Base-by-base conservation (phyloP, 352 stramenopile genomes). In the Plasmopara halstedii region DNA sequence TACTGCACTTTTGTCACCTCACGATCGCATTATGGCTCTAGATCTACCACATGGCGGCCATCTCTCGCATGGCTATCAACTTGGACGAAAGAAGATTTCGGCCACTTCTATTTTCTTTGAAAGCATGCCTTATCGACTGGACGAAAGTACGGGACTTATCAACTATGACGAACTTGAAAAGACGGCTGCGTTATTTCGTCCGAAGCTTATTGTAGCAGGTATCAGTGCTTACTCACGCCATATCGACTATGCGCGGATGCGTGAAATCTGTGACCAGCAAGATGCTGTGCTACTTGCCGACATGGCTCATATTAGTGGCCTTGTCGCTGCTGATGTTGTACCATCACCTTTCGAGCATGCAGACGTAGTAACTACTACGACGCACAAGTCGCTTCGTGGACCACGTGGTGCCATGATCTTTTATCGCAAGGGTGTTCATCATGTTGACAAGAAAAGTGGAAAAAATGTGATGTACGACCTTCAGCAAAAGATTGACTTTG, bases 401-500 rank as follows among this genome's bases (percentile, higher is more conserved):
- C 97, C 97, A 8, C 88, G 97, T 53, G 97, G 95, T 35, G 97
- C 95, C 35, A 99, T 99, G 96, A 99, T 99, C 71, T 99, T 99
- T 65, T 99, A 97, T 76, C 81, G 96, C 46, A 99, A 99, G 73
- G 96, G 85, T 7, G 64, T 95, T 32, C 76, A 90, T 42, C 85
- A 77, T 45, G 77, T 88, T 0, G 95, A 97, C 54, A 98, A 98
- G 73, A 99, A 99, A 73, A 64, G 55, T 17, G 95, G 95, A 43
- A 87, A 97, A 17, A 71, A 83, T 42, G 66, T 74, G 6, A 47
- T 68, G 38, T 98, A 98, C 66, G 95, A 99, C 72, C 61, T 99
- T 20, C 95, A 99, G 69, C 80, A 97, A 46, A 97, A 97, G 66
- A 99, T 99, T 63, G 98, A 99, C 67, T 99, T 99, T 68, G 74